Conservation (phyloP, 768 basidiomycete species). For the Boletellus emodensis region DNA sequence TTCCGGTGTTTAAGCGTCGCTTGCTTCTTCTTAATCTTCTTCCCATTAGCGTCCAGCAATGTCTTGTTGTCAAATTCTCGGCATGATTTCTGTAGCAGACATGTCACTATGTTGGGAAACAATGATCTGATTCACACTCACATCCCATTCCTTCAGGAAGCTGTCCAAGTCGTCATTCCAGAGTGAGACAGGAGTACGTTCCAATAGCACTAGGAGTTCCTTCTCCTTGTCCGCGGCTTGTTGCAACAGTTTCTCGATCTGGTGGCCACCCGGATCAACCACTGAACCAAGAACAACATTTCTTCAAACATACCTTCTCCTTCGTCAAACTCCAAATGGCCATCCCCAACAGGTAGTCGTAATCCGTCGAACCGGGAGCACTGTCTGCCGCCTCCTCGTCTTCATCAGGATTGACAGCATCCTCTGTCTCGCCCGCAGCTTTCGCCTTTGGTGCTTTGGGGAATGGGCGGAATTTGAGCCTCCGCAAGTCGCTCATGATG, state of each 20-base stretch:
- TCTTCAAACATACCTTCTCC: conserved; percentile 62
- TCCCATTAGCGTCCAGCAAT: conserved; percentile 44
- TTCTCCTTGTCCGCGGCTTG: conserved; percentile 80
- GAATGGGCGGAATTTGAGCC: conserved; percentile 86
- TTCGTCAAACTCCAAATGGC: conserved; percentile 91
- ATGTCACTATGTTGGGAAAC: neutral
- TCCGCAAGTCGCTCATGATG: conserved; percentile 79
- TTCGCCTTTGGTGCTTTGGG: conserved; percentile 72
- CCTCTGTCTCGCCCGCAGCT: conserved; percentile 61
- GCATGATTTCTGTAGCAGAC: conserved; percentile 35
- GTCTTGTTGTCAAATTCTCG: conserved; percentile 43
- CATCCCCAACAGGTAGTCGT: conserved; percentile 93
- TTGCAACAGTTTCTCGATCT: conserved; percentile 82
- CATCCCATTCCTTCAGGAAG: conserved; percentile 85
- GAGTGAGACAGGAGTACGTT: conserved; percentile 73
- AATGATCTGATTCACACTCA: conserved; percentile 34
- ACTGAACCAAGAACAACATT: neutral
- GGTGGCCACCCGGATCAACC: conserved; percentile 5
- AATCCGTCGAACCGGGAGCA: conserved; percentile 57
- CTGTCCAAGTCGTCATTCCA: conserved; percentile 89
- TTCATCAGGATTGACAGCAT: conserved; percentile 50
- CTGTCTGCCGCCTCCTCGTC: conserved; percentile 38
- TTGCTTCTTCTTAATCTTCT: conserved; percentile 57
- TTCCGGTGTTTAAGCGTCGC: conserved; percentile 51
- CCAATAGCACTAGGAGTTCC: conserved; percentile 74